phyloP scores from a whole-genome alignment of 179 eudicot genomes.

The Beta corolliflora region DNA sequence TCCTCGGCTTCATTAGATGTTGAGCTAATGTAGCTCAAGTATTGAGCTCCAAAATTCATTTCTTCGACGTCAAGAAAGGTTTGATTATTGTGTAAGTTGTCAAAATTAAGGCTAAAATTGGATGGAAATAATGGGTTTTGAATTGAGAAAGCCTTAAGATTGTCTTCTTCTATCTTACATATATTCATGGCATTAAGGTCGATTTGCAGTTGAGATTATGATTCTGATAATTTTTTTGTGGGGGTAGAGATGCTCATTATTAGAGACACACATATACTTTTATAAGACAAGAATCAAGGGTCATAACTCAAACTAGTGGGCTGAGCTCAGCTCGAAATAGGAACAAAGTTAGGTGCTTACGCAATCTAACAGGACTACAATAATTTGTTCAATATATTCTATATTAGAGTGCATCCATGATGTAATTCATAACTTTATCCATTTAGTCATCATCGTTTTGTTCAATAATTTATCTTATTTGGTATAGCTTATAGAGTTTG shows the following conservation, averaged over 20 bases:
- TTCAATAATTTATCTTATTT: not conserved
- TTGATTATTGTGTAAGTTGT: slow-evolving; percentile 23
- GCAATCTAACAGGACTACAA: slow-evolving; percentile 22
- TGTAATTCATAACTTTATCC: slow-evolving; percentile 10
- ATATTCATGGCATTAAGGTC: slow-evolving; percentile 20
- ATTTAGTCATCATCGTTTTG: not conserved
- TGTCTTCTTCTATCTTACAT: slow-evolving; percentile 18
- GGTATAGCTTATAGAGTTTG: not conserved
- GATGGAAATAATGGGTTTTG: slow-evolving; percentile 36
- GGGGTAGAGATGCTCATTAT: slow-evolving; percentile 18
- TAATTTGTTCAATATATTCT: not conserved
- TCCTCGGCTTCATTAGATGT: slow-evolving; percentile 9
- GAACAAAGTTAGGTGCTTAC: slow-evolving; percentile 31
- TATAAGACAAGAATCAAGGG: slow-evolving; percentile 25
- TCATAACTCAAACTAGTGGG: slow-evolving; percentile 11
- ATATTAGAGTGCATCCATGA: slow-evolving; percentile 7
- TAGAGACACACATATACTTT: not conserved
- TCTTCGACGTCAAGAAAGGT: not conserved
- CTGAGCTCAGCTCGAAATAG: slow-evolving; percentile 20
- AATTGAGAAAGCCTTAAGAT: slow-evolving; percentile 7
- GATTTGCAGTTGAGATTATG: not conserved
- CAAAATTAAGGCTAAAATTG: slow-evolving; percentile 32
- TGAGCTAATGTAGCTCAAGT: slow-evolving; percentile 15
- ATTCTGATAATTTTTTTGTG: not conserved
- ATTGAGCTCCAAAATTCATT: slow-evolving; percentile 7